Evolutionary conservation across 2,329 filamentous ascomycete species (phyloP), one percentile per base, ranked within the genome.

Genomic region (Fusarium fracticaudum): DNA sequence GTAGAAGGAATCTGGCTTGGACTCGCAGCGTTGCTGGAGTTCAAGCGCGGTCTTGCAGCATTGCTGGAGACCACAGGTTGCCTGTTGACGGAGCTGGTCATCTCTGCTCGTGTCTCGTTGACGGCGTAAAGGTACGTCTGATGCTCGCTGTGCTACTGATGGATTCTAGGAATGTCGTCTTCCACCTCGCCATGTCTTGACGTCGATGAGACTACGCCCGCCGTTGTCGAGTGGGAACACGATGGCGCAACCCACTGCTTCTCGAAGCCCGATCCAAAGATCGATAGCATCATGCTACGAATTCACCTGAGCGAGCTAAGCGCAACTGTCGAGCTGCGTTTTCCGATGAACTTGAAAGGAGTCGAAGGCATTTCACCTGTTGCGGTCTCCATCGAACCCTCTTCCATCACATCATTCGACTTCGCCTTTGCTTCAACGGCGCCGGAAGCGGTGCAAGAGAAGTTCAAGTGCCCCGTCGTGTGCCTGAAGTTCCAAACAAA

Each of bases 291-390:
- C 13, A 58, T 29, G 17, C 41, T 67, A 3, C 45, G 38, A 22
- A 51, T 53, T 60, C 65, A 58, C 5, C 29, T 73, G 26, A 54
- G 29, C 5, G 53, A 26, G 13, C 10, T 38, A 7, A 37, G 47
- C 35, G 58, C 47, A 9, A n/a, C 33, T 4, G 33, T 72, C 37
- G 47, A 72, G 53, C 43, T 72, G 2, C 38, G 55, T 4, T 57
- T 72, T 17, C 64, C 70, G 17, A 57, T 73, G 40, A 72, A 69
- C 3, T 22, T 72, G 44, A 72, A 72, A 47, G 69, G 64, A 2
- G 43, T 72, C 26, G 59, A 72, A 0, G 48, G 55, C 6, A 18
- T 71, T 3, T 61, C 67, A 3, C 13, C 41, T 15, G 51, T 71
- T 11, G 33, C 31, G 1, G 31, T 71, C n/a, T 61, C n/a, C 8